phyloP scores from a whole-genome alignment of 345 rosid species.

The Crucihimalaya himalaica region DNA sequence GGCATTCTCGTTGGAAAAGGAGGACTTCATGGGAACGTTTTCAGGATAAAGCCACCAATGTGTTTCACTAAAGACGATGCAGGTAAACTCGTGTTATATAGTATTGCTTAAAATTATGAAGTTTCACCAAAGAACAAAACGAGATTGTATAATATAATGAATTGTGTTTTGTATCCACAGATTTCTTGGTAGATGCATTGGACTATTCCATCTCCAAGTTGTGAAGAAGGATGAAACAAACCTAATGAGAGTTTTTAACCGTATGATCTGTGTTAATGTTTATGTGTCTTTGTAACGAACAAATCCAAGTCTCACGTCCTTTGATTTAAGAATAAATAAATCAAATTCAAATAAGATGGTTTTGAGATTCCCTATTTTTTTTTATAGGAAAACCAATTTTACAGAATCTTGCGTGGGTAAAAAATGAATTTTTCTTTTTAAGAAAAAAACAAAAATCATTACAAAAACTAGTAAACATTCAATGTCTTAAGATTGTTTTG shows the following conservation, averaged over 20 bases:
- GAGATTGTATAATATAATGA: background rate
- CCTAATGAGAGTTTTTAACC: too few species aligned
- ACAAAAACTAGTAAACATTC: too few species aligned
- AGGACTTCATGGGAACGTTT: slow-evolving; percentile 84
- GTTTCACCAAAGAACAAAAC: background rate
- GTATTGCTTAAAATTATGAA: background rate
- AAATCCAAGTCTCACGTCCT: background rate
- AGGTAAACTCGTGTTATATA: slow-evolving; percentile 46
- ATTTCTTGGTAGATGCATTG: slow-evolving; percentile 82
- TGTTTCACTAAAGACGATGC: slow-evolving; percentile 92
- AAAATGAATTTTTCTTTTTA: too few species aligned
- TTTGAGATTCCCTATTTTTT: too few species aligned
- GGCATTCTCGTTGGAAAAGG: slow-evolving; percentile 90
- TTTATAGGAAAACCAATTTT: too few species aligned
- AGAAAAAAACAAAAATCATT: too few species aligned
- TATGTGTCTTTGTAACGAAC: background rate
- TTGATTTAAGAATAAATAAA: background rate
- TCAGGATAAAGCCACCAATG: slow-evolving; percentile 95
- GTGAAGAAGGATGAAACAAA: slow-evolving; percentile 36
- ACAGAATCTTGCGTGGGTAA: too few species aligned
- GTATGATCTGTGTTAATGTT: background rate
- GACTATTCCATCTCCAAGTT: slow-evolving; percentile 68
- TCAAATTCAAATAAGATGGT: too few species aligned
- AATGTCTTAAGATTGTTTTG: too few species aligned
- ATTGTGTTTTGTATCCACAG: slow-evolving; percentile 38